phyloP scores from a whole-genome alignment of 768 basidiomycete genomes.

The Rhodotorula toruloides region DNA sequence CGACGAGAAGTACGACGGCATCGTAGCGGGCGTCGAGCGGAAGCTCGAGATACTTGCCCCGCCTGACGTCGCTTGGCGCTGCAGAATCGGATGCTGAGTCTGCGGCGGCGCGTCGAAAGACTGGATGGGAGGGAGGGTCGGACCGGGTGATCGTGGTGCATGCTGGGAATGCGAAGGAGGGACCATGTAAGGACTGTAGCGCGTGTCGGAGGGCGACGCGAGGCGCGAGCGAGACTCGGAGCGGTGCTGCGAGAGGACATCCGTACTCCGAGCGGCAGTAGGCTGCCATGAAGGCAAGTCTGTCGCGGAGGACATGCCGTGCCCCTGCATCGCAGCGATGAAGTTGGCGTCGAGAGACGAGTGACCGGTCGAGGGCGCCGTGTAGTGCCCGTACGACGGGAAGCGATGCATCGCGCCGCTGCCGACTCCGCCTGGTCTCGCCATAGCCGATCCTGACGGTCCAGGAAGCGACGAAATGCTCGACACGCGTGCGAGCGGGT shows the following conservation, averaged over 20 bases:
- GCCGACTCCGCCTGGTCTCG: background rate
- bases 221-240: conserved; percentile 10
- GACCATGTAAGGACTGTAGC: conserved; percentile 18
- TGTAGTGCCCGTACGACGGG: conserved; percentile 17
- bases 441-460: conserved; percentile 1
- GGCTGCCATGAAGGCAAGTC: conserved; percentile 18
- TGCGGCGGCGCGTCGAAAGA: conserved; percentile 30
- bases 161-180: conserved; percentile 7
- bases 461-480: conserved; percentile 31
- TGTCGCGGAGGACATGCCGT: conserved; percentile 19
- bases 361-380: conserved; percentile 34
- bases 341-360: conserved; percentile 32
- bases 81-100: conserved; percentile 7
- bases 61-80: background rate
- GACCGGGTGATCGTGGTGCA: conserved; percentile 18
- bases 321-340: conserved; percentile 30
- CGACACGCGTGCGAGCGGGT: conserved; percentile 18
- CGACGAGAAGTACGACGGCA: conserved; percentile 34
- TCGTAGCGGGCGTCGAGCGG: conserved; percentile 23
- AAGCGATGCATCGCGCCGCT: background rate
- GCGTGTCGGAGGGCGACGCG: conserved; percentile 15
- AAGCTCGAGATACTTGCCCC: conserved; percentile 21
- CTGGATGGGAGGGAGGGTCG: conserved; percentile 34
- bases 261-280: background rate
- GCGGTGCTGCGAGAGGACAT: background rate